Evolutionary conservation across 2,329 filamentous ascomycete species (phyloP), one percentile per base, ranked within the genome.

Genomic region (Fusarium brevicatenulatum): DNA sequence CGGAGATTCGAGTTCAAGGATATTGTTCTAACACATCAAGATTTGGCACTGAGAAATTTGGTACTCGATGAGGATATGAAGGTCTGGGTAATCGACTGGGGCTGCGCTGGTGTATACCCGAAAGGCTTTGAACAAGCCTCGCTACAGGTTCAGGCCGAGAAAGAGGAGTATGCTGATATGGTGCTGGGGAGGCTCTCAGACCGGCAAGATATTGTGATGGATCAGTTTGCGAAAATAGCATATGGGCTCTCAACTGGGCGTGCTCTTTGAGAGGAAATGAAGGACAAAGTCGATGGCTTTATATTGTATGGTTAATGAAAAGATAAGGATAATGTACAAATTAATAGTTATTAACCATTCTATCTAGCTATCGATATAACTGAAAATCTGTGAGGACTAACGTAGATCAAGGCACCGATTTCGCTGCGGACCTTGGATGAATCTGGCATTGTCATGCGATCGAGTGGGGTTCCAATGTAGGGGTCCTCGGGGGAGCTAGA

Each of bases 181-280:
- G 50, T 54, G 0, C 1, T 54, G 15, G 10, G 3, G 10, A 28
- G 19, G 8, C 2, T 54, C 1, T n/a, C 50, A 0, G 50, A 28
- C 0, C 15, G 23, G 0, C 50, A 54, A 1, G 19, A 4, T 1
- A 0, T 9, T 5, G 1, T 40, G 5, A 54, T 54, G 0, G 1
- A 28, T 0, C 19, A 54, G 1, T 1, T 18, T 40, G 19, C 12
- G 0, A 7, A 21, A 0, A 54, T 54, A 0, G 19, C 8, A 0
- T 54, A 54, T 2, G 34, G 50, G 1, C 50, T 53, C 0, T 37
- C 50, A 2, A n/a, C 34, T 4, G 50, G 50, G 0, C 34, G 19
- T 0, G 23, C 13, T 37, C 34, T 53, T 2, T 28, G 15, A 30
- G 4, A 21, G 0, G 3, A 4, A 12, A 12, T 11, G 0, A 8